phyloP scores from a whole-genome alignment of 2,329 filamentous ascomycete species.

The Grosmannia serpens region DNA sequence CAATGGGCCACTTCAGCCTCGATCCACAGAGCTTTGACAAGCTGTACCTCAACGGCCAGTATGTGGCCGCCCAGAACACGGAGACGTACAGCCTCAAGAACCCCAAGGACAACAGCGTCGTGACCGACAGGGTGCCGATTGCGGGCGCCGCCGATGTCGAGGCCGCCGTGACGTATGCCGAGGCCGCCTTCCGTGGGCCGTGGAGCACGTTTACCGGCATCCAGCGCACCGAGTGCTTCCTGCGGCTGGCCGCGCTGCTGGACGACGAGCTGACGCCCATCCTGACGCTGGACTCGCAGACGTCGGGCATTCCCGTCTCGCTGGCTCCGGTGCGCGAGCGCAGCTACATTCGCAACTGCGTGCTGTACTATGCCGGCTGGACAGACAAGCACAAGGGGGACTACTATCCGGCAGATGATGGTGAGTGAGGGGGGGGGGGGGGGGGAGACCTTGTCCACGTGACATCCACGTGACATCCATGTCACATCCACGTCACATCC shows the following conservation, averaged over 20 bases:
- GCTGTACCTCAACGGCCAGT: neutral
- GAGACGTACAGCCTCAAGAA: neutral
- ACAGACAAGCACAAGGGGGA: slow-evolving; percentile 26
- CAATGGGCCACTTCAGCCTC: neutral
- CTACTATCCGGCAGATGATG: slow-evolving; percentile 22
- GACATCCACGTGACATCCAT: no score
- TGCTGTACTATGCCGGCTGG: slow-evolving; percentile 20
- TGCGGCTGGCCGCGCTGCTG: neutral
- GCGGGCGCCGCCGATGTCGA: neutral
- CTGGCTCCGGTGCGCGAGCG: slow-evolving; percentile 18
- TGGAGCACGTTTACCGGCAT: neutral
- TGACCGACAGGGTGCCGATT: neutral
- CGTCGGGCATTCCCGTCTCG: slow-evolving; percentile 20
- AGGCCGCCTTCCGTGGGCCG: neutral
- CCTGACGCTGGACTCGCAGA: slow-evolving; percentile 34
- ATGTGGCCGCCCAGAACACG: neutral
- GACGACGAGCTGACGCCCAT: neutral
- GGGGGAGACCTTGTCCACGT: no score
- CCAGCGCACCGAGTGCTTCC: neutral
- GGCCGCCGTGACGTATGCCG: neutral
- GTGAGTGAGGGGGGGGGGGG: slow-evolving; percentile 8
- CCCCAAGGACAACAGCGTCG: neutral
- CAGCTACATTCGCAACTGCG: slow-evolving; percentile 33
- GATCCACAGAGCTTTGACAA: neutral
- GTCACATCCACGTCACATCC: no score